Evolutionary conservation across 2,329 filamentous ascomycete species (phyloP).

Genomic region (Septoria petroselini): DNA sequence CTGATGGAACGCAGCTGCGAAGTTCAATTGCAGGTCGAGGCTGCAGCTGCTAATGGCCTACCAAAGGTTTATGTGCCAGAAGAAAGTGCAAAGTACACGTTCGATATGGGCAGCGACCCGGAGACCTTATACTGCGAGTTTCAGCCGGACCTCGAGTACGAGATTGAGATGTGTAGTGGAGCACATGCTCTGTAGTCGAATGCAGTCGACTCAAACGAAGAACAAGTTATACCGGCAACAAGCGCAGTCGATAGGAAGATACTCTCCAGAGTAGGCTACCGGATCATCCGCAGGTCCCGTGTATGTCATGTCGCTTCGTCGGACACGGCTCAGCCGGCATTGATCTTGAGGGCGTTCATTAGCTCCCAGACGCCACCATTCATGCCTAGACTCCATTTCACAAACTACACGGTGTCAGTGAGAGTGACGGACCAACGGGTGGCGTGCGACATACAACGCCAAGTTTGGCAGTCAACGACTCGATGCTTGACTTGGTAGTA

Average conservation of each 20-base stretch:
- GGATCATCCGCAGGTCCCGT: too few relatives aligned
- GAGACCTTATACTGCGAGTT: conserved; percentile 53
- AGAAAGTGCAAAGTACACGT: conserved; percentile 55
- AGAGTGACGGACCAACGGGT: not conserved
- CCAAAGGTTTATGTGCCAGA: conserved; percentile 55
- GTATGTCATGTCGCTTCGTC: not conserved
- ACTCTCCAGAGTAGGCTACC: too few relatives aligned
- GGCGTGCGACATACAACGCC: not conserved
- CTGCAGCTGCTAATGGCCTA: conserved; percentile 56
- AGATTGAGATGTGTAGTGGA: conserved; percentile 31
- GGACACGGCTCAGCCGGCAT: not conserved
- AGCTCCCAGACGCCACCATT: conserved; percentile 22
- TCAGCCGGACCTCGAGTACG: conserved; percentile 50
- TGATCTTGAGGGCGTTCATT: conserved; percentile 10
- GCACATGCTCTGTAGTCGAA: conserved; percentile 26
- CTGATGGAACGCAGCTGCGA: conserved; percentile 66
- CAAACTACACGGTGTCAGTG: conserved; percentile 9
- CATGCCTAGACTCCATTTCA: conserved; percentile 27
- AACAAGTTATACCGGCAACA: too few relatives aligned
- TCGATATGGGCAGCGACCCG: conserved; percentile 48
- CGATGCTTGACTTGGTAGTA: conserved; percentile 14
- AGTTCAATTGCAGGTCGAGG: conserved; percentile 66
- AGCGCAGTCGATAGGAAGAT: too few relatives aligned
- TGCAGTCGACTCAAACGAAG: not conserved
- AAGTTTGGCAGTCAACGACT: conserved; percentile 22